phyloP scores from a whole-genome alignment of 495 filamentous ascomycete species.

The Lasiosphaeriaceae sp. region DNA sequence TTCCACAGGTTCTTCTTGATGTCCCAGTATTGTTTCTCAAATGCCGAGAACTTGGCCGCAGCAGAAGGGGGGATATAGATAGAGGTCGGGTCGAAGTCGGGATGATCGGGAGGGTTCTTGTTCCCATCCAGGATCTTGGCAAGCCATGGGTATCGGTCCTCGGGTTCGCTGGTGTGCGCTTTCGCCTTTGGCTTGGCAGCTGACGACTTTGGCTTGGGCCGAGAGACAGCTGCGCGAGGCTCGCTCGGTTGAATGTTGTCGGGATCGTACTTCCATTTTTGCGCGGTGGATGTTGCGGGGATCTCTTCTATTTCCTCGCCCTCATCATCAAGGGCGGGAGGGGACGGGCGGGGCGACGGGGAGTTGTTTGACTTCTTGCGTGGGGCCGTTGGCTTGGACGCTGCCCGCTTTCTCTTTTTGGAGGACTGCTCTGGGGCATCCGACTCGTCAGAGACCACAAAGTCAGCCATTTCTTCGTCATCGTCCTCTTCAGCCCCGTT shows the following conservation, averaged over 20 bases:
- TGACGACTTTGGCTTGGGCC: conserved; percentile 33
- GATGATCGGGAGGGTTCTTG: conserved; percentile 70
- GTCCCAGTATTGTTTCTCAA: conserved; percentile 99
- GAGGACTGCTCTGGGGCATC: conserved; percentile 50
- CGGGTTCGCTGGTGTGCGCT: conserved; percentile 72
- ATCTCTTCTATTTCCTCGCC: conserved; percentile 49
- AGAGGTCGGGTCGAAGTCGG: conserved; percentile 88
- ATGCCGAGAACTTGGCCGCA: conserved; percentile 77
- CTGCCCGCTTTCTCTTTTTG: conserved; percentile 70
- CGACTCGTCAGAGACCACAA: conserved; percentile 85
- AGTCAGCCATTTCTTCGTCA: conserved; percentile 74
- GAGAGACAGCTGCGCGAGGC: conserved; percentile 38
- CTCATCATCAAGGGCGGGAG: conserved; percentile 9
- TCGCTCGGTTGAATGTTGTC: conserved; percentile 60
- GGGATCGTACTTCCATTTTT: conserved; percentile 83
- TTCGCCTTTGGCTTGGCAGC: conserved; percentile 51
- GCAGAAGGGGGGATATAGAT: conserved; percentile 80
- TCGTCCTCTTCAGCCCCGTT: conserved; percentile 60
- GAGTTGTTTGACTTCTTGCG: conserved; percentile 56
- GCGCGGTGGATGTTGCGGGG: conserved; percentile 63
- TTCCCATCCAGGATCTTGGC: conserved; percentile 80
- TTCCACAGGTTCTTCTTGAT: conserved; percentile 99
- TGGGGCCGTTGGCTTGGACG: conserved; percentile 44
- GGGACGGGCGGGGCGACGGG: conserved; percentile 30
- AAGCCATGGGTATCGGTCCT: conserved; percentile 84